Percentiles rank a stretch among this genome's conserved stretches.
These are phyloP conservation scores for Starmera pachycereana DNA, from an alignment of 805 yeast genomes.

Conservation along the genomic window DNA sequence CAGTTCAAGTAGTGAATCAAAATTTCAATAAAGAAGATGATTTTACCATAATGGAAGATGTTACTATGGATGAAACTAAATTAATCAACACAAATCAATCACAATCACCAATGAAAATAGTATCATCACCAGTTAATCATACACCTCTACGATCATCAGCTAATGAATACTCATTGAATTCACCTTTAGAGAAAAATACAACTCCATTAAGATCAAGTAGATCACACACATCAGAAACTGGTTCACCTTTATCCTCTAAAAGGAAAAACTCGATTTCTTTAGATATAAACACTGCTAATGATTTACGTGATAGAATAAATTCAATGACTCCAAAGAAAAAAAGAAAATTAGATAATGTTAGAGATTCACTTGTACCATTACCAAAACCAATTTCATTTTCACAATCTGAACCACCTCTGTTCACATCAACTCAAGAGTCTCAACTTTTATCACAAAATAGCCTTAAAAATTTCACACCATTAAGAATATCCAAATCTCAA, in stretches of 20 bases:
- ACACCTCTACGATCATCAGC: background rate
- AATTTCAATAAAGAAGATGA: background rate
- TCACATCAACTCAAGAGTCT: constrained; percentile 1
- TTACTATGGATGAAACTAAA: constrained; percentile 8
- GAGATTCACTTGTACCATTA: constrained; percentile 1
- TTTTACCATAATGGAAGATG: background rate
- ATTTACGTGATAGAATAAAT: constrained; percentile 14
- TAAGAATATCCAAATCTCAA: constrained; percentile 7
- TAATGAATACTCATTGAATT: background rate
- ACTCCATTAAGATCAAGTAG: constrained; percentile 17
- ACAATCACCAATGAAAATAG: background rate
- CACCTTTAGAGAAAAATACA: background rate
- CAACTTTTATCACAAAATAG: constrained; percentile 6
- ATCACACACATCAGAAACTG: constrained; percentile 21
- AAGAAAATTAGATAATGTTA: constrained; percentile 1
- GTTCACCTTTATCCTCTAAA: constrained; percentile 19
- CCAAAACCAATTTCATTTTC: background rate
- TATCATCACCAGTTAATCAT: background rate
- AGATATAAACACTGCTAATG: constrained; percentile 4
- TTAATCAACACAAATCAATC: background rate
- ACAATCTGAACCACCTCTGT: background rate
- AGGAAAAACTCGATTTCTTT: constrained; percentile 4
- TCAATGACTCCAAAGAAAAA: constrained; percentile 17
- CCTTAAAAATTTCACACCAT: constrained; percentile 17
- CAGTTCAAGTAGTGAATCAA: background rate